These are phyloP conservation scores for Niveomyces coronatus DNA, from an alignment of 2,329 filamentous ascomycete species.

Conservation along the genomic window DNA sequence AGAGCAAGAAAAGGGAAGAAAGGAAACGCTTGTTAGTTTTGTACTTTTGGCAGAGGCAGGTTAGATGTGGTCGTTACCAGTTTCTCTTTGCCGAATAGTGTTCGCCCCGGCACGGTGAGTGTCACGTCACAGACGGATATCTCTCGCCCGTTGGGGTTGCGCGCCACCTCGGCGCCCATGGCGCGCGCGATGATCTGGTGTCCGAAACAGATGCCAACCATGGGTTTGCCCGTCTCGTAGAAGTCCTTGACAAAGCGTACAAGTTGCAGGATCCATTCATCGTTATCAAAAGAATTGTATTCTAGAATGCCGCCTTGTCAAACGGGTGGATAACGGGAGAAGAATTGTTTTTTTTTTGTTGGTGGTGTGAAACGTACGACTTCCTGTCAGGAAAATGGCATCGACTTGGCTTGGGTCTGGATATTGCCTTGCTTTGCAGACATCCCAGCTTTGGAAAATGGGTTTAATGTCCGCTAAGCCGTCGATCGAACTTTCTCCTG, in stretches of 20 bases:
- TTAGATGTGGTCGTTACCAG: conserved; percentile 16
- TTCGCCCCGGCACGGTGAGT: conserved; percentile 28
- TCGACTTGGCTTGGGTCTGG: too few species aligned
- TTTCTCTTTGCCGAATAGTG: conserved; percentile 27
- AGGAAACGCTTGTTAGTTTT: too few species aligned
- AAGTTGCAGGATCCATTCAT: conserved; percentile 34
- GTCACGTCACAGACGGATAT: conserved; percentile 31
- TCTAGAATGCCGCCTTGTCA: conserved; percentile 16
- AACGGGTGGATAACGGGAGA: too few species aligned
- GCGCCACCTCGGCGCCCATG: conserved; percentile 26
- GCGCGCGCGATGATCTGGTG: conserved; percentile 38
- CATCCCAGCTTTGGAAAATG: conserved; percentile 17
- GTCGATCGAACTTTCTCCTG: conserved; percentile 24
- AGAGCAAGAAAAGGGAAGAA: not conserved
- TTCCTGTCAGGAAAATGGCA: conserved; percentile 27
- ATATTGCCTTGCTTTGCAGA: too few species aligned
- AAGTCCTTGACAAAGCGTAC: conserved; percentile 27
- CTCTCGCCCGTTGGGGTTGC: conserved; percentile 33
- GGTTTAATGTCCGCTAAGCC: conserved; percentile 20
- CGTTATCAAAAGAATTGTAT: conserved; percentile 31
- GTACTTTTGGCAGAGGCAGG: too few species aligned
- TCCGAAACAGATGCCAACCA: conserved; percentile 38
- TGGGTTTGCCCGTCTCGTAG: conserved; percentile 19
- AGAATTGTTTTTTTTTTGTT: too few species aligned
- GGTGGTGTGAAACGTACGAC: conserved; percentile 8